Percentiles rank a stretch among this genome's conserved stretches.
phyloP scores from a whole-genome alignment of 2,329 filamentous ascomycete species.

The Fonsecaea pugnacius region DNA sequence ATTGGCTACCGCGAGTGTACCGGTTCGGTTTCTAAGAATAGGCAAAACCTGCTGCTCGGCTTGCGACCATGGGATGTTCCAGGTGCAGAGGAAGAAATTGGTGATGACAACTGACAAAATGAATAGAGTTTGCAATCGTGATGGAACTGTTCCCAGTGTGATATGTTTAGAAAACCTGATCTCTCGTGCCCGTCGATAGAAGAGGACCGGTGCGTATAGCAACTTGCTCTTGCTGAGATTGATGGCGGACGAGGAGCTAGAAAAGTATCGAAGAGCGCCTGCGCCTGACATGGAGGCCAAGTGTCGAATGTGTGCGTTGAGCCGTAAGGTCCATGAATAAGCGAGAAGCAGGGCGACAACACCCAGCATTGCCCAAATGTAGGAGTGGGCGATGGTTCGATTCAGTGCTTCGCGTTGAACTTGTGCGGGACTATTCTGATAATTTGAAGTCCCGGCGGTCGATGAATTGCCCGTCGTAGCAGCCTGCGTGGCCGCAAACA shows the following conservation, averaged over 20 bases:
- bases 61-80: constrained; percentile 48
- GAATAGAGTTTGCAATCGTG: constrained; percentile 51
- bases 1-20: constrained; percentile 50
- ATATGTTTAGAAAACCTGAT: constrained; percentile 50
- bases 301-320: constrained; percentile 71
- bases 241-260: constrained; percentile 60
- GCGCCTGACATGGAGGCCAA: constrained; percentile 75
- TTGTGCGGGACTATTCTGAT: constrained; percentile 36
- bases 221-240: constrained; percentile 72
- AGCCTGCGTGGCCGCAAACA: constrained; percentile 10
- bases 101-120: constrained; percentile 48
- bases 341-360: constrained; percentile 66
- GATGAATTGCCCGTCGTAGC: constrained; percentile 18
- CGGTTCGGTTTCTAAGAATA: constrained; percentile 50
- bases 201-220: constrained; percentile 53
- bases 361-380: constrained; percentile 66
- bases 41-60: constrained; percentile 43
- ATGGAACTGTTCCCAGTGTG: constrained; percentile 53
- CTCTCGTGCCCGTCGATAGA: constrained; percentile 51
- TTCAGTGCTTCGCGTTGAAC: constrained; percentile 48
- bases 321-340: constrained; percentile 67
- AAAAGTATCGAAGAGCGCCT: constrained; percentile 72
- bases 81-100: constrained; percentile 57
- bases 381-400: constrained; percentile 62
- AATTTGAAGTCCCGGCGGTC: constrained; percentile 3